Base-by-base conservation (phyloP, 2,329 filamentous ascomycete species). In the Xylariaceae sp. region DNA sequence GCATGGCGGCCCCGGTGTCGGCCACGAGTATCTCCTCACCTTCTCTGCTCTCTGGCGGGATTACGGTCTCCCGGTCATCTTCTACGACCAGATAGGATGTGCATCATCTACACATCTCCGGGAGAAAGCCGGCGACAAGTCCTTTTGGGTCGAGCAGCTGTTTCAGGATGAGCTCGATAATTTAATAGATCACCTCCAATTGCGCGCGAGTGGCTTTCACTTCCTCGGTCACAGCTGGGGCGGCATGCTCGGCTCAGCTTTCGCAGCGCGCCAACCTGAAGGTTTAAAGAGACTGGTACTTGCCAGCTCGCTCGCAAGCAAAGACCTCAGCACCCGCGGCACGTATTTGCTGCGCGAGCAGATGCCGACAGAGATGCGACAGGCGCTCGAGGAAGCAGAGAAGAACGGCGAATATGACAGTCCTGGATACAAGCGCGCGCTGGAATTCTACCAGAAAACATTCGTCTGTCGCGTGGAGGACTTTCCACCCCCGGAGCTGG, bases 61-160 rank as follows among this genome's bases (percentile, higher is more conserved):
- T 2, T 42, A 9, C 13, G 37, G 37, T 7, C 9, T 9, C 37
- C 37, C 37, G 2, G 13, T 42, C 9, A 13, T 42, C 13, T 42
- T 42, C 37, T 42, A 42, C 63, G 63, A 66, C 48, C 65, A 67
- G 30, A 63, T 67, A 13, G 65, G 63, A 17, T 63, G 62, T 64
- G 44, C 18, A 30, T 23, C 47, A 4, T 66, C 63, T 2, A 67
- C 63, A 1, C 64, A 64, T 67, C 9, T 64, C 35, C 1, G 10
- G 64, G 23, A 30, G 2, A 62, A 56, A 34, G 56, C 52, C 4
- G 62, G 64, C 34, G 60, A 67, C 39, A 23, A 55, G 5, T 37
- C 42, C 2, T 67, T 66, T 35, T 67, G 65, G 64, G n/a, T 48
- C n/a, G 57, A 60, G 13, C 49, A 59, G 1, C 45, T 67, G 4